Evolutionary conservation across 805 yeast species (phyloP).

Genomic region (Wickerhamomyces kurtzmanii): DNA sequence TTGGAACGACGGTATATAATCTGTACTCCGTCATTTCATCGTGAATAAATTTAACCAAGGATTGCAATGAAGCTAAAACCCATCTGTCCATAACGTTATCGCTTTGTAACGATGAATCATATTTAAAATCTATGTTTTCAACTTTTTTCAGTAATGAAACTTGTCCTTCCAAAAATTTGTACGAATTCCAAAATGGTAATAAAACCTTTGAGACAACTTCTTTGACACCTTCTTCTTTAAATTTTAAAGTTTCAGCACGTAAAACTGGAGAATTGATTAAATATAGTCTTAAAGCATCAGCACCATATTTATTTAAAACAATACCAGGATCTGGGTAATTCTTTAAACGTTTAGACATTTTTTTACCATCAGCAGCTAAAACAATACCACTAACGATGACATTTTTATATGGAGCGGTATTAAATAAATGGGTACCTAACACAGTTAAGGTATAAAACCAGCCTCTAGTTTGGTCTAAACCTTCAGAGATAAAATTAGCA

Average conservation of each 20-base stretch:
- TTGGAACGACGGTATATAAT: slow-evolving; percentile 94
- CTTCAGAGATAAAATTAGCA: slow-evolving; percentile 96
- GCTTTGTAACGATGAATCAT: slow-evolving; percentile 54
- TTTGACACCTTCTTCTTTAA: slow-evolving; percentile 98
- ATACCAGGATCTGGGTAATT: slow-evolving; percentile 93
- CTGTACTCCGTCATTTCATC: slow-evolving; percentile 84
- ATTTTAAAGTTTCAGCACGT: slow-evolving; percentile 92
- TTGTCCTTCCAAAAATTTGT: slow-evolving; percentile 92
- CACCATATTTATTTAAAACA: slow-evolving; percentile 84
- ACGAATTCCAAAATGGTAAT: slow-evolving; percentile 98
- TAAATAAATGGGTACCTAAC: slow-evolving; percentile 89
- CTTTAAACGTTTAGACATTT: slow-evolving; percentile 97
- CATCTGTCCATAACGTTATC: slow-evolving; percentile 95
- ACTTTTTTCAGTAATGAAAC: slow-evolving; percentile 76
- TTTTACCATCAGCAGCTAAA: slow-evolving; percentile 95
- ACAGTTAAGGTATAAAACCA: slow-evolving; percentile 98
- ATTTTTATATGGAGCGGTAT: slow-evolving; percentile 87
- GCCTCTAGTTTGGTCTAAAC: slow-evolving; percentile 99
- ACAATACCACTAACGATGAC: slow-evolving; percentile 96
- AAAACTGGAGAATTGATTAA: slow-evolving; percentile 95
- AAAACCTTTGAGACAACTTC: slow-evolving; percentile 94
- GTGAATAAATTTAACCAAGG: slow-evolving; percentile 79
- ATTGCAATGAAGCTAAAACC: slow-evolving; percentile 94
- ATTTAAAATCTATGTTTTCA: slow-evolving; percentile 59
- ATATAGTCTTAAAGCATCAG: slow-evolving; percentile 94